Evolutionary conservation across 805 yeast genomes (phyloP).

Genomic region (Henningerozyma blattae): DNA sequence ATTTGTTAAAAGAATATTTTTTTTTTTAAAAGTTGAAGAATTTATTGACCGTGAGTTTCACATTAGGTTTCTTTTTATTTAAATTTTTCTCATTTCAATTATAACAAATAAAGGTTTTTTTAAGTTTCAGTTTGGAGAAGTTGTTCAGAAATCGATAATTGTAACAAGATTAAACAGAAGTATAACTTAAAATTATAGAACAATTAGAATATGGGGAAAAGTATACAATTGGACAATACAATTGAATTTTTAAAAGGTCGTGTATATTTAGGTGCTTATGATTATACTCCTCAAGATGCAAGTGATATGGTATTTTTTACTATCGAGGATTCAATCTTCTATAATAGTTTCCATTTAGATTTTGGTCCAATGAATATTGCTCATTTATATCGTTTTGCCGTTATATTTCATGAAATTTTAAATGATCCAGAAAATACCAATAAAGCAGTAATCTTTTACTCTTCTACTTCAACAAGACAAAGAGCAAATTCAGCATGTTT

Average conservation of each 20-base stretch:
- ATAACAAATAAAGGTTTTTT: too few relatives aligned
- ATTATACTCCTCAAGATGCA: constrained; percentile 65
- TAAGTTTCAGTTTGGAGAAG: too few relatives aligned
- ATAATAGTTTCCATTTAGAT: constrained; percentile 90
- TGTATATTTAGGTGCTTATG: constrained; percentile 85
- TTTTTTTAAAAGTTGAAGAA: too few relatives aligned
- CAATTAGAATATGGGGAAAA: constrained; percentile 26
- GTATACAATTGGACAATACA: constrained; percentile 24
- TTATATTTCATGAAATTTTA: constrained; percentile 78
- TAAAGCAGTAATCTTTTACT: constrained; percentile 84
- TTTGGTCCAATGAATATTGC: constrained; percentile 96
- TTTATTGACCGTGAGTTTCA: too few relatives aligned
- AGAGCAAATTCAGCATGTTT: constrained; percentile 93
- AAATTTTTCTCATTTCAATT: too few relatives aligned
- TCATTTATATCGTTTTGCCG: constrained; percentile 89
- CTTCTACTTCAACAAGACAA: constrained; percentile 67
- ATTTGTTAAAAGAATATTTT: too few relatives aligned
- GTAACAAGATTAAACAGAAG: too few relatives aligned
- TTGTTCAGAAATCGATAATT: too few relatives aligned
- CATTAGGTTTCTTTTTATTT: too few relatives aligned
- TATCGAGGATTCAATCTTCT: constrained; percentile 82
- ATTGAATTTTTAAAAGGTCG: constrained; percentile 36
- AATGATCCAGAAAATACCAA: constrained; percentile 76
- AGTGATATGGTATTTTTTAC: constrained; percentile 73
- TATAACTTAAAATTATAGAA: too few relatives aligned